Evolutionary conservation across 2,329 filamentous ascomycete species (phyloP).

Genomic region (Talaromyces piceae): DNA sequence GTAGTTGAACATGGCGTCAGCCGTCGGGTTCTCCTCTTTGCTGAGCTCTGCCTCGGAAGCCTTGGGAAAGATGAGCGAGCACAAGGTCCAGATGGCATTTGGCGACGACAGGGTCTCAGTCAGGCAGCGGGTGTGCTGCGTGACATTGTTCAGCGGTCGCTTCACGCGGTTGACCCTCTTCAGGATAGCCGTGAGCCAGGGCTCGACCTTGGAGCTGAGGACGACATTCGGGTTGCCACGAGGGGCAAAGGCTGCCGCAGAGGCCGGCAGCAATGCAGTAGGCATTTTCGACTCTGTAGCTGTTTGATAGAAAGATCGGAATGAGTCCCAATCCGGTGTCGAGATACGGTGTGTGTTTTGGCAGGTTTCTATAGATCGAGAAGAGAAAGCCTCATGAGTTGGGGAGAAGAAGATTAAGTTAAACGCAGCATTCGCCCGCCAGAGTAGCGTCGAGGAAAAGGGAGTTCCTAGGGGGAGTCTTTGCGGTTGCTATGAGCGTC

Average conservation of each 20-base stretch:
- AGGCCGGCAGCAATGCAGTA: slow-evolving; percentile 86
- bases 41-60: slow-evolving; percentile 76
- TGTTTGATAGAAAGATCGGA: not conserved
- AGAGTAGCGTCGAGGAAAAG: slow-evolving; percentile 11
- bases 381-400: slow-evolving; percentile 15
- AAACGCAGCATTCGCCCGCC: slow-evolving; percentile 35
- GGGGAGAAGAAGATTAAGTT: slow-evolving; percentile 20
- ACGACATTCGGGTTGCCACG: slow-evolving; percentile 92
- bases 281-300: slow-evolving; percentile 70
- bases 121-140: slow-evolving; percentile 90
- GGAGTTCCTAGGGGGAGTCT: not conserved
- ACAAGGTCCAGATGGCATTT: slow-evolving; percentile 90
- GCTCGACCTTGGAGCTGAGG: slow-evolving; percentile 81
- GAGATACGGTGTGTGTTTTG: slow-evolving; percentile 14
- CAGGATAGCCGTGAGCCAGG: slow-evolving; percentile 92
- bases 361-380: slow-evolving; percentile 21
- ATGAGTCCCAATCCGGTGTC: slow-evolving; percentile 45
- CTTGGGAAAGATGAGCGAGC: slow-evolving; percentile 88
- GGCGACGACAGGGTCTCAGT: slow-evolving; percentile 86
- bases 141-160: slow-evolving; percentile 91
- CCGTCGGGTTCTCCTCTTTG: slow-evolving; percentile 71
- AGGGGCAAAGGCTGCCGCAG: slow-evolving; percentile 91
- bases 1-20: slow-evolving; percentile 87
- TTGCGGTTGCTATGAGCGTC: no score
- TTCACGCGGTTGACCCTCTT: slow-evolving; percentile 97